These are phyloP conservation scores for Phaeotremella skinneri DNA, from an alignment of 768 basidiomycete species.

Conservation along the genomic window DNA sequence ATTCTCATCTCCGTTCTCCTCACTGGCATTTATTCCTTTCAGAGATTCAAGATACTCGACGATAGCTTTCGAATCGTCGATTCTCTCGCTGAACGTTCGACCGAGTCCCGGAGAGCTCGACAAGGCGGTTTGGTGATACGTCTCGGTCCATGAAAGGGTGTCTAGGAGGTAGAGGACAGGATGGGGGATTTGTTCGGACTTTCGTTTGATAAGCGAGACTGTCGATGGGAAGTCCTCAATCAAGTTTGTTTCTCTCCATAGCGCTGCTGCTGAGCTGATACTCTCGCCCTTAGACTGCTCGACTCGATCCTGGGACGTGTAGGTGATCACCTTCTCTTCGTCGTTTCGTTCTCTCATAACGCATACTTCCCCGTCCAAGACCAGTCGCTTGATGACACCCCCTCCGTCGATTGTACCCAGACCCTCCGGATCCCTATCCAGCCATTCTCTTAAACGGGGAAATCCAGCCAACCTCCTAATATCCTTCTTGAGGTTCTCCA, in stretches of 20 bases:
- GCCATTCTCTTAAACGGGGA: constrained; percentile 21
- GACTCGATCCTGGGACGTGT: constrained; percentile 6
- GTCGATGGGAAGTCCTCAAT: constrained; percentile 44
- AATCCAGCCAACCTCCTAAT: constrained; percentile 16
- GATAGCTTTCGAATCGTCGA: constrained; percentile 27
- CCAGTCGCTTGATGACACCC: constrained; percentile 37
- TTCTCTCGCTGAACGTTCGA: constrained; percentile 34
- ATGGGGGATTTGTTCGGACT: constrained; percentile 21
- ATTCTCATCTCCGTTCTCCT: constrained; percentile 17
- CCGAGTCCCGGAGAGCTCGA: constrained; percentile 7
- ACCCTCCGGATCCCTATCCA: constrained; percentile 19
- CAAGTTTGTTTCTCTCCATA: constrained; percentile 28
- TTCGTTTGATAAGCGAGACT: constrained; percentile 38
- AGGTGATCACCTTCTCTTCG: background rate
- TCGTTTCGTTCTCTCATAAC: constrained; percentile 28
- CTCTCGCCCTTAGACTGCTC: background rate
- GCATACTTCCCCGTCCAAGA: constrained; percentile 50
- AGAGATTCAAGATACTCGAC: constrained; percentile 24
- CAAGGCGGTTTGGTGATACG: constrained; percentile 9
- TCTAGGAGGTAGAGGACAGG: constrained; percentile 44
- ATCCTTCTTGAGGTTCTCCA: constrained; percentile 32
- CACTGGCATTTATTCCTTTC: background rate
- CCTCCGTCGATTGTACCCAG: constrained; percentile 10
- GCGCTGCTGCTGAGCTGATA: constrained; percentile 3
- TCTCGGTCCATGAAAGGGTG: constrained; percentile 28